Evolutionary conservation across 1,284 basidiomycete species (phyloP), one percentile per base, ranked within the genome.

Genomic region (Somion occarium): DNA sequence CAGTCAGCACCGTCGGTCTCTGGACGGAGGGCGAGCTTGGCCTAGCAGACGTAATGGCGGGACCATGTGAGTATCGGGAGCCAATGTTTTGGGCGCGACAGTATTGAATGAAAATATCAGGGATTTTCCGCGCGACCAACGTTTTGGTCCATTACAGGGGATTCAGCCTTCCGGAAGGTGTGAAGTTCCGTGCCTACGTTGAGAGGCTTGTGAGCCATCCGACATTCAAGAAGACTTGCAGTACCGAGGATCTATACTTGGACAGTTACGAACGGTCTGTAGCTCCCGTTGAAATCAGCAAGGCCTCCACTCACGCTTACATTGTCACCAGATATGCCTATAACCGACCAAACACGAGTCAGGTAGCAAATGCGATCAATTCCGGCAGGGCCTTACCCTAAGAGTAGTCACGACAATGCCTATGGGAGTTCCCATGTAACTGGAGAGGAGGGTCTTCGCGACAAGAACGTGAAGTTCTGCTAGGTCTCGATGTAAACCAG

Each of bases 231-330:
- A 68, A 71, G 11, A 91, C 89, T 0, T 85, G 84, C 59, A 88
- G 84, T 61, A 80, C 79, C 0, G 82, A 88, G 23, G 68, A 85
- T 24, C 67, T 91, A 41, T 92, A 91, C 59, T 58, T 91, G 7
- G 87, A 91, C 57, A 85, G 83, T 54, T 91, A 91, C 57, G 85
- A 88, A 59, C 71, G 85, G 83, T 80, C 43, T 48, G 73, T 46
- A 9, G 1, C 30, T 5, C 25, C 38, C 44, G 26, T 53, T 46
- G 11, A 18, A 37, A 22, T 19, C 20, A 44, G 38, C 37, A 18
- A 11, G 12, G 45, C 43, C 50, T 43, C 24, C 49, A 22, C 22
- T 26, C 45, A 23, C 30, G 38, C 3, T 19, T 34, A 34, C 30
- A n/a, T n/a, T n/a, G 15, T 15, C 11, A 44, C 19, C 49, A 87